Evolutionary conservation across 2,329 filamentous ascomycete genomes (phyloP).

Genomic region (Botrytis aclada): DNA sequence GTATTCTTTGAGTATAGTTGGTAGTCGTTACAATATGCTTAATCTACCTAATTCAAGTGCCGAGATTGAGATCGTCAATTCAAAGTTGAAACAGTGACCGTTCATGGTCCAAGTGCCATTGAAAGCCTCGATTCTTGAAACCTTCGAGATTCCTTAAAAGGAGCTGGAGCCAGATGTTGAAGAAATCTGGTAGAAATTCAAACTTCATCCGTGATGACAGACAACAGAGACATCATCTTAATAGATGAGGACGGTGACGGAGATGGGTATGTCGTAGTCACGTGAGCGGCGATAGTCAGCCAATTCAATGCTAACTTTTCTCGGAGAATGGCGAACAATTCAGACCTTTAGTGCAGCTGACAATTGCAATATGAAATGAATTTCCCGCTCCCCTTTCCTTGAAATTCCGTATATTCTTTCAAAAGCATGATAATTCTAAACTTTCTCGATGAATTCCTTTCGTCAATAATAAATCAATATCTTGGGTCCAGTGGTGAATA

Average conservation of each 20-base stretch:
- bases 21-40: not conserved
- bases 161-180: not conserved
- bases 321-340: slow-evolving; percentile 2
- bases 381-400: not conserved
- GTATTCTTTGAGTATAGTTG: not conserved
- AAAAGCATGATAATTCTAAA: not conserved
- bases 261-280: not conserved
- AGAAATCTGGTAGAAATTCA: not conserved
- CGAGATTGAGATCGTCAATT: not conserved
- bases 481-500: not conserved
- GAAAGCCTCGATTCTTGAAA: not conserved
- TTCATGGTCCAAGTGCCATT: not conserved
- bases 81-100: not conserved
- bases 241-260: not conserved
- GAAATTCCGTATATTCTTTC: not conserved
- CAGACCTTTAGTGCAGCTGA: not conserved
- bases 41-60: not conserved
- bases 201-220: not conserved
- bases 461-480: not conserved
- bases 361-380: not conserved
- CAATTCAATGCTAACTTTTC: not conserved
- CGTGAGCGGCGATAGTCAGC: not conserved
- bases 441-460: not conserved
- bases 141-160: not conserved
- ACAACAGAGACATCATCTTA: not conserved